Evolutionary conservation across 345 rosid genomes (phyloP).

Genomic region (Tarenaya hassleriana): DNA sequence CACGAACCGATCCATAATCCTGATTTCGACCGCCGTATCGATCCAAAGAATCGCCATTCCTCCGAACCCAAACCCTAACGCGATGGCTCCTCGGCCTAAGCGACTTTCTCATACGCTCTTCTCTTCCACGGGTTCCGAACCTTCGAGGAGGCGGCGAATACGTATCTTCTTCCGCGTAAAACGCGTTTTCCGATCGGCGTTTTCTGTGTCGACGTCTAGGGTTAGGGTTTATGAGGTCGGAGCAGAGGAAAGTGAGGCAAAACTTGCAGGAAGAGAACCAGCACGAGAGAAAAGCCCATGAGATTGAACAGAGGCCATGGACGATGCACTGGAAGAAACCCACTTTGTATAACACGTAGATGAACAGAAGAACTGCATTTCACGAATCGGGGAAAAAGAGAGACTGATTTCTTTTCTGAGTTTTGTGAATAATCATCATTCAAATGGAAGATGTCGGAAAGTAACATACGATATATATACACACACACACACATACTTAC

Average conservation of each 20-base stretch:
- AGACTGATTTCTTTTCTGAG: neutral
- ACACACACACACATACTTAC: too few relatives aligned
- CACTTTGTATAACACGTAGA: slow-evolving; percentile 41
- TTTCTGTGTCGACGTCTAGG: slow-evolving; percentile 12
- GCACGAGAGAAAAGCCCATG: slow-evolving; percentile 33
- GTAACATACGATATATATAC: too few relatives aligned
- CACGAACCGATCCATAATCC: slow-evolving; percentile 22
- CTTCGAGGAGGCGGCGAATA: slow-evolving; percentile 11
- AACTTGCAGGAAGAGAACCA: slow-evolving; percentile 35
- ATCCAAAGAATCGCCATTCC: slow-evolving; percentile 19
- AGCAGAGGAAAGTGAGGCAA: slow-evolving; percentile 36
- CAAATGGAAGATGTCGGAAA: too few relatives aligned
- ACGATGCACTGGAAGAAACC: slow-evolving; percentile 41
- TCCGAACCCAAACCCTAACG: slow-evolving; percentile 30
- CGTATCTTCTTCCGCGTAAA: slow-evolving; percentile 14
- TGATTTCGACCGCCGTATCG: slow-evolving; percentile 19
- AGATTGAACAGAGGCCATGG: slow-evolving; percentile 36
- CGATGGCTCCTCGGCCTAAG: slow-evolving; percentile 39
- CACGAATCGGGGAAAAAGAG: neutral
- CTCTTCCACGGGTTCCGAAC: slow-evolving; percentile 21
- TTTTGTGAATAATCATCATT: neutral
- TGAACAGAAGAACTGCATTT: slow-evolving; percentile 38
- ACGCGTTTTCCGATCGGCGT: slow-evolving; percentile 16
- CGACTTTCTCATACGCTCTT: slow-evolving; percentile 37
- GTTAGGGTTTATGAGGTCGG: slow-evolving; percentile 25